These are phyloP conservation scores for Pestalotiopsis sp. DNA, from an alignment of 2,329 filamentous ascomycete species.

Conservation along the genomic window DNA sequence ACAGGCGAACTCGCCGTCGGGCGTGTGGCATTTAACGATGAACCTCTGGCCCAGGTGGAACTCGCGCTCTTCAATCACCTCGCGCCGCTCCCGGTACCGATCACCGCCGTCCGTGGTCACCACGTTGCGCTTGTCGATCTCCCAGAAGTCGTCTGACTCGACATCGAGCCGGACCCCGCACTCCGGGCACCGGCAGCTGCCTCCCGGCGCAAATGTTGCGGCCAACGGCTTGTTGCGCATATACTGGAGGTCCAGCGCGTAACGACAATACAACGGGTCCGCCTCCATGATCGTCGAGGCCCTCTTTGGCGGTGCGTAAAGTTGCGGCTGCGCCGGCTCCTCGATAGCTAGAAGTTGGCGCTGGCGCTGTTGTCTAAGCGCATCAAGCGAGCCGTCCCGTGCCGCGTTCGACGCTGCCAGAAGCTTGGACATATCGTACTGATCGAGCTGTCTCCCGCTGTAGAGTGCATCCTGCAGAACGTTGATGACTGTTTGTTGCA, in stretches of 20 bases:
- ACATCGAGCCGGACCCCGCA: conserved; percentile 27
- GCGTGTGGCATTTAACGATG: conserved; percentile 39
- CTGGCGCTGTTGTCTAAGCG: conserved; percentile 36
- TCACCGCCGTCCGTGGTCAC: not conserved
- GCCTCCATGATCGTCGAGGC: conserved; percentile 16
- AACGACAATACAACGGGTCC: conserved; percentile 35
- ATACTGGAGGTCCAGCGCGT: conserved; percentile 33
- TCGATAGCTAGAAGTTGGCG: conserved; percentile 26
- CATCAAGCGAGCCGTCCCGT: conserved; percentile 36
- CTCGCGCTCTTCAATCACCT: conserved; percentile 28
- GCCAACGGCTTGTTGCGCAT: conserved; percentile 25
- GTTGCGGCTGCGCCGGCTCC: conserved; percentile 16
- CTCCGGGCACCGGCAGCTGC: conserved; percentile 27
- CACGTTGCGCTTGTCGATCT: conserved; percentile 26
- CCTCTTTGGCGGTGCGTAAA: conserved; percentile 16
- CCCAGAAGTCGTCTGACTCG: conserved; percentile 29
- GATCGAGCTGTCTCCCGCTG: conserved; percentile 27
- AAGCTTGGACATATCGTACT: conserved; percentile 32
- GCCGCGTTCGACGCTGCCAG: conserved; percentile 36
- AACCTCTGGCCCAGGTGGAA: conserved; percentile 37
- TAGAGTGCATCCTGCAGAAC: conserved; percentile 38
- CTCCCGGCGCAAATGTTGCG: conserved; percentile 20
- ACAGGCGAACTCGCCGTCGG: conserved; percentile 33
- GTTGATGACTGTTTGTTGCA: conserved; percentile 39
- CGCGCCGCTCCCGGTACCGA: conserved; percentile 11